A percentile compares a stretch with the other conserved stretches of the same genome.
These are phyloP conservation scores for Cadophora sp. DNA, from an alignment of 2,329 filamentous ascomycete genomes.

Conservation along the genomic window DNA sequence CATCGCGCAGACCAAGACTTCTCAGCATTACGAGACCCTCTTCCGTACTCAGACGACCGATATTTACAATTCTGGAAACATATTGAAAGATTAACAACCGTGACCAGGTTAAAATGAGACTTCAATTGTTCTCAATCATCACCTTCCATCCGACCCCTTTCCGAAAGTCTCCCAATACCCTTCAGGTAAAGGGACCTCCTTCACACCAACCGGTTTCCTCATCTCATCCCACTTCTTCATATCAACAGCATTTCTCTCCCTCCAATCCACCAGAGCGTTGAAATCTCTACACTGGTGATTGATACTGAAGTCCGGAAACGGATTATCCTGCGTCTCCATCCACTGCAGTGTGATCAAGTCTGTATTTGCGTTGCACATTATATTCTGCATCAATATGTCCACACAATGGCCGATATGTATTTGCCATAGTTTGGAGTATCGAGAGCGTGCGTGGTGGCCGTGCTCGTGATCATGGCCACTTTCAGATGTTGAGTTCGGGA, in stretches of 20 bases:
- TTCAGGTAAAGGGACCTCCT: not conserved
- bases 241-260: slow-evolving; percentile 22
- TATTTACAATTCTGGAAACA: no score
- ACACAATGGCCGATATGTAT: slow-evolving; percentile 26
- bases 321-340: slow-evolving; percentile 42
- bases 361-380: slow-evolving; percentile 42
- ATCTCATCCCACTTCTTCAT: slow-evolving; percentile 8
- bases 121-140: no score
- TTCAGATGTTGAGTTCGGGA: not conserved
- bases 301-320: slow-evolving; percentile 46
- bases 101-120: no score
- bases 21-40: no score
- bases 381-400: slow-evolving; percentile 25
- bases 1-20: no score
- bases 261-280: slow-evolving; percentile 31
- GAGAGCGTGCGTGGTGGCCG: not conserved
- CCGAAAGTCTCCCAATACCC: not conserved
- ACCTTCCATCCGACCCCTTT: not conserved
- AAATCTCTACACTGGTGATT: slow-evolving; percentile 46
- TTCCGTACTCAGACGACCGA: no score
- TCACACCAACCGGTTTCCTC: not conserved
- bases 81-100: no score
- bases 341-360: slow-evolving; percentile 47
- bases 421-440: not conserved
- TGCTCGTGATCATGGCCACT: not conserved